phyloP scores from a whole-genome alignment of 345 rosid species.

The Excoecaria cochinchinensis region DNA sequence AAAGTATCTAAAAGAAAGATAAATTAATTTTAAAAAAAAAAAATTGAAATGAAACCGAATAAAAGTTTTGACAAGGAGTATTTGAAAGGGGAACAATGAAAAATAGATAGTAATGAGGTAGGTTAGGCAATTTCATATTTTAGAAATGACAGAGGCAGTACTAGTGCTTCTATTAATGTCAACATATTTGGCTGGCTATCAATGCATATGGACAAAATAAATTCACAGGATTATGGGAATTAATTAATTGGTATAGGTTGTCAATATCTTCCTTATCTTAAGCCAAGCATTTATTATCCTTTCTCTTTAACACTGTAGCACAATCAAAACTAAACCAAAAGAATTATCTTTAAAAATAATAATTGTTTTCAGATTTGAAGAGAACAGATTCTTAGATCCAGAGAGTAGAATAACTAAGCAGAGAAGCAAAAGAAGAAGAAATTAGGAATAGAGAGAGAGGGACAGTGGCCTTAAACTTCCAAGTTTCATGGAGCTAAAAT shows the following conservation, averaged over 20 bases:
- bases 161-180: no score
- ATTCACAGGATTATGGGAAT: not conserved
- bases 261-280: not conserved
- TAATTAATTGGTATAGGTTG: not conserved
- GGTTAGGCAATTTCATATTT: not conserved
- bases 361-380: no score
- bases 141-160: not conserved
- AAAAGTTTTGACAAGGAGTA: no score
- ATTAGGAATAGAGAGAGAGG: not conserved
- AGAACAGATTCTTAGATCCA: no score
- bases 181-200: no score
- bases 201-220: not conserved
- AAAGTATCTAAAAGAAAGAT: no score
- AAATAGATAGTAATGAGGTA: not conserved
- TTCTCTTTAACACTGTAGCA: not conserved
- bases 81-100: no score
- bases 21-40: no score
- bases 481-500: not conserved
- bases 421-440: not conserved
- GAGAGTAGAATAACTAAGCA: no score
- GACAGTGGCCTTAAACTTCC: not conserved
- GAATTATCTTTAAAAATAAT: no score
- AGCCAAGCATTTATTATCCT: conserved; percentile 2
- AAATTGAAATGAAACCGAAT: no score
- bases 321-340: no score